These are phyloP conservation scores for Lanmaoa rubissima DNA, from an alignment of 768 basidiomycete genomes.

Conservation along the genomic window DNA sequence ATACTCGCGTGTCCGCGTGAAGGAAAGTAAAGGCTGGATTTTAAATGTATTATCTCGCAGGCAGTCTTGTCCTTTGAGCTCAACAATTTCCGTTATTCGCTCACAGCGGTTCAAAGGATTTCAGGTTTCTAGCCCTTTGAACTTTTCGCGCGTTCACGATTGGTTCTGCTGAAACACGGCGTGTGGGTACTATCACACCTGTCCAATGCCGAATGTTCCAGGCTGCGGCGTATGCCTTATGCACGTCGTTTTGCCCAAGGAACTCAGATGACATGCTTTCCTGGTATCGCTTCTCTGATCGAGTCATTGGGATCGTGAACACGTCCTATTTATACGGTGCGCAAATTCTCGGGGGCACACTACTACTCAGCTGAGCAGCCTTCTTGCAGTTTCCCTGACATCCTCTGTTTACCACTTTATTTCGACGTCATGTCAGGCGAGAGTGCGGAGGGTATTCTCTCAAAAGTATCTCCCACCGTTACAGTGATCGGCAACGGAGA, in stretches of 20 bases:
- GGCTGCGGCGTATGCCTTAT: background rate
- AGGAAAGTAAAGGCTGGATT: background rate
- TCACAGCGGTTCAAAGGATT: background rate
- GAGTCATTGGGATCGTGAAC: background rate
- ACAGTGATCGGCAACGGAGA: background rate
- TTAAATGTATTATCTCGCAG: background rate
- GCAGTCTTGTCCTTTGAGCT: background rate
- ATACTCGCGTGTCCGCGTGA: background rate
- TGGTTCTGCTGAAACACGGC: background rate
- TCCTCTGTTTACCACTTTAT: background rate
- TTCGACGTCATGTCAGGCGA: constrained; percentile 12
- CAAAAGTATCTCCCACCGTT: background rate
- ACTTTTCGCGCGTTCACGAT: background rate
- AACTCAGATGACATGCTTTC: background rate
- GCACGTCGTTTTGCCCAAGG: background rate
- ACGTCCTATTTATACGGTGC: constrained; percentile 15
- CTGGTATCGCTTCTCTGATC: background rate
- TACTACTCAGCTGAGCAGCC: background rate
- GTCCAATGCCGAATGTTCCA: background rate
- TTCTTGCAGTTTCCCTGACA: background rate
- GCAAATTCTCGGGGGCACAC: background rate
- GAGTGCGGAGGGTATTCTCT: background rate
- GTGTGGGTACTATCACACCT: background rate
- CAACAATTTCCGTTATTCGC: background rate
- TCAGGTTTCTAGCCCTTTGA: background rate